Evolutionary conservation across 192 early-diverging fungal genomes (phyloP), one percentile per base, ranked within the genome.

Genomic region (Fimicolochytrium jonesii): DNA sequence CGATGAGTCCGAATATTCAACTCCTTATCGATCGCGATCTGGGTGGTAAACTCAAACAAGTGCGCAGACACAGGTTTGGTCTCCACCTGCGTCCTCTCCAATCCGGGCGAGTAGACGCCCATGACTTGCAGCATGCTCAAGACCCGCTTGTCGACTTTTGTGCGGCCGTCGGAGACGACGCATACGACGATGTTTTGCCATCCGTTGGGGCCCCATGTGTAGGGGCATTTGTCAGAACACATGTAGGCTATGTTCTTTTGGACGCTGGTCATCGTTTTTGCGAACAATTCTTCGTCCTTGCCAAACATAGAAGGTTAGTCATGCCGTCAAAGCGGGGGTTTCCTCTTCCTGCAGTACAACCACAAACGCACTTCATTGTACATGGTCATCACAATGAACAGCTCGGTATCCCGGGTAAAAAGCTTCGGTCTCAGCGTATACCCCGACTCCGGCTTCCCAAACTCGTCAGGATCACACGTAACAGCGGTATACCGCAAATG

Each of bases 331-430:
- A n/a, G n/a, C n/a, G n/a, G n/a, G n/a, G n/a, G n/a, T n/a, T n/a
- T n/a, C n/a, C n/a, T n/a, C n/a, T n/a, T n/a, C n/a, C 22, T 3
- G 74, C 76, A 17, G 66, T 62, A 30, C 64, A 68, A 63, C 73
- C 76, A 15, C 71, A 47, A 29, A 62, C 57, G 71, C n/a, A 68
- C 61, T 34, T 73, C 64, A 67, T 37, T 10, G 74, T 87, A 92
- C 91, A 94, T 94, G 39, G 93, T 95, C 67, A 97, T 80, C 49
- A 94, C 92, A 57, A 94, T 87, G 55, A 92, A 90, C 33, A 97
- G 72, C 74, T 92, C 92, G 3, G 88, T 94, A 37, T 87, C 60
- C 52, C 92, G 76, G 26, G 79, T 74, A 59, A 80, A 67, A 34
- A 86, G 69, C 41, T 77, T 66, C 39, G 77, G 93, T 20, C 90